Evolutionary conservation across 148 eudicot species (phyloP).

Genomic region (Nyssa sinensis): DNA sequence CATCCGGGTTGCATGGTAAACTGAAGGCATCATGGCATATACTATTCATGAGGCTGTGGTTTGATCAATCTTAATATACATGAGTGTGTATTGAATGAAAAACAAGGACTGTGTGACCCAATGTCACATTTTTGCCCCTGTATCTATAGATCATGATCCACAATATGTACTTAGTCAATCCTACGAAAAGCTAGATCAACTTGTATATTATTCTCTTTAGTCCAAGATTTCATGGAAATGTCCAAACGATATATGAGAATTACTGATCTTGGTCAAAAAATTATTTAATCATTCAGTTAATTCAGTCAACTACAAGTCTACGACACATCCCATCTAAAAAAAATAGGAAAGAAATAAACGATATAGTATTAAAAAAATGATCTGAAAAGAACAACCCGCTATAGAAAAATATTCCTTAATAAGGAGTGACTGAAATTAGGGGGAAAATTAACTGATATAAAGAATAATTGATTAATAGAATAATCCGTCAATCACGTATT

Average conservation of each 20-base stretch:
- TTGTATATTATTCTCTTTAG: too few species aligned
- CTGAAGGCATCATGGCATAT: not conserved
- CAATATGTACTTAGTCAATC: not conserved
- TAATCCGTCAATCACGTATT: slow-evolving; percentile 1
- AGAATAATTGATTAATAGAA: slow-evolving; percentile 1
- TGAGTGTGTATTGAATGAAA: not conserved
- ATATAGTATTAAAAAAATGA: not conserved
- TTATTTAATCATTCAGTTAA: not conserved
- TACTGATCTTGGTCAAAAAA: not conserved
- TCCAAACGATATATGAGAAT: too few species aligned
- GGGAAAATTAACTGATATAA: too few species aligned
- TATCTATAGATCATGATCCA: not conserved
- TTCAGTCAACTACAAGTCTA: not conserved
- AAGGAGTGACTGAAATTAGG: not conserved
- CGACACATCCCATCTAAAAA: too few species aligned
- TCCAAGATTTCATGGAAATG: too few species aligned
- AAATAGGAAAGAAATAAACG: too few species aligned
- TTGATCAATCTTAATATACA: not conserved
- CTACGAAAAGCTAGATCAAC: not conserved
- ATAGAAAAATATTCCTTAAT: not conserved
- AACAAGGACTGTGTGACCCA: too few species aligned
- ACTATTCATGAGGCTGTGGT: not conserved
- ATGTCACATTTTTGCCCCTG: too few species aligned
- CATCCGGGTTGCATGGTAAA: not conserved
- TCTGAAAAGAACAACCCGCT: not conserved